Base-by-base conservation (phyloP, 148 eudicot genomes). In the Camellia granthamiana region DNA sequence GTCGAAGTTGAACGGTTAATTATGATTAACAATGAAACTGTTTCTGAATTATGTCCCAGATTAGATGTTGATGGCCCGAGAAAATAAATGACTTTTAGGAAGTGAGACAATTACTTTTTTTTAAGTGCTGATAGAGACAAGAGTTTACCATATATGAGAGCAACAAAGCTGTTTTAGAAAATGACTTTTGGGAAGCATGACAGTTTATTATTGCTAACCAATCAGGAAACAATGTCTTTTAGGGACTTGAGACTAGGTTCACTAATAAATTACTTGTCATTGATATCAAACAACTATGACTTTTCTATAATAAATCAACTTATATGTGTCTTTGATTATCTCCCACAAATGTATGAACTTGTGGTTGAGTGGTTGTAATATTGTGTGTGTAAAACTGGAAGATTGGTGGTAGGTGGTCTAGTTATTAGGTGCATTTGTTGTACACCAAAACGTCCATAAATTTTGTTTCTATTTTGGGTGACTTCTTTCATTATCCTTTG, bases 351-450 rank as follows among this genome's bases (percentile, higher is more conserved):
- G 23, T 55, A 19, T 23, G 59, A 21, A 72, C 64, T 30, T 38
- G 64, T 41, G 64, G 77, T 55, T 41, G n/a, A 30, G 62, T 19
- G 38, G 38, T 30, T 30, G 38, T 30, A 30, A 30, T 30, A 30
- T 30, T 30, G 38, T 30, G 38, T 30, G 38, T 30, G 38, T 30
- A 30, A 6, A 11, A 23, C 61, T 52, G 68, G 30, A 44, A 30
- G 67, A 21, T 43, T 14, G 13, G 55, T 76, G 78, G 78, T 76
- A 43, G 78, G 67, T 60, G 66, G 68, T 59, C 54, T 44, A 43
- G 54, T 75, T 59, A 43, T 60, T 76, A 19, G 55, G 68, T 60
- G 23, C 54, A 60, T 76, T 76, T 15, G 38, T 38, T 74, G 15
- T 52, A 5, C 59, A 4, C 43, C 42, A 11, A 9, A n/a, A 30